phyloP scores from a whole-genome alignment of 352 stramenopile species.

The Thalassiosira hispida region DNA sequence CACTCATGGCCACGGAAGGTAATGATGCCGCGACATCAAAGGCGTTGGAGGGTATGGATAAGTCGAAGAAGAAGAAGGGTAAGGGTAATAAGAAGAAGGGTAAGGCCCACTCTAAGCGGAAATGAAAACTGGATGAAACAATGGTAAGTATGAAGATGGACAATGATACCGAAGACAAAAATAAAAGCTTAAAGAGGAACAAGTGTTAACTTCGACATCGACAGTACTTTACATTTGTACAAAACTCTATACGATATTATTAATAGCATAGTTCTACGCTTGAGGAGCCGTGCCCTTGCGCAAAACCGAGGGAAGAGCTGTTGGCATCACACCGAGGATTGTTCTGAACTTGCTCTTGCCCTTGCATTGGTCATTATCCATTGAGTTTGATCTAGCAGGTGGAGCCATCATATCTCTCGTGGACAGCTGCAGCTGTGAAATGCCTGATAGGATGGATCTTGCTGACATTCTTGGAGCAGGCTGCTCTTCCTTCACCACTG shows the following conservation, averaged over 20 bases:
- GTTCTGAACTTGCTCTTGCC: background rate
- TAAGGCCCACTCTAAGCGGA: conserved; percentile 18
- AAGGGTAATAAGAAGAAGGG: conserved; percentile 53
- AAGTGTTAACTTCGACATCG: too few relatives aligned
- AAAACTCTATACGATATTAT: too few relatives aligned
- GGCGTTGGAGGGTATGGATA: conserved; percentile 53
- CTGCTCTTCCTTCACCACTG: background rate
- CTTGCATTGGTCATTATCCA: background rate
- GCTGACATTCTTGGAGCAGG: background rate
- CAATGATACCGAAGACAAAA: too few relatives aligned
- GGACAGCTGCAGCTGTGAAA: conserved; percentile 7
- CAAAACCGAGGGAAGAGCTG: background rate
- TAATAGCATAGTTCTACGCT: too few relatives aligned
- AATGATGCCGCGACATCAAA: conserved; percentile 35
- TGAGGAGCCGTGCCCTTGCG: background rate
- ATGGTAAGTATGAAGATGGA: too few relatives aligned
- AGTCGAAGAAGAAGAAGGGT: conserved; percentile 67
- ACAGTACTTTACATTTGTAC: too few relatives aligned
- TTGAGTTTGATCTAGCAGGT: background rate
- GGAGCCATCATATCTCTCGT: background rate
- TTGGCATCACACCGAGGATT: background rate
- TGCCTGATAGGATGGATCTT: background rate
- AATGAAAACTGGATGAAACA: too few relatives aligned
- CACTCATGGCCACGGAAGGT: conserved; percentile 53
- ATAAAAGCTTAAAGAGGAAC: too few relatives aligned